Evolutionary conservation across 2,329 filamentous ascomycete genomes (phyloP).

Genomic region (Beauveria sp.): DNA sequence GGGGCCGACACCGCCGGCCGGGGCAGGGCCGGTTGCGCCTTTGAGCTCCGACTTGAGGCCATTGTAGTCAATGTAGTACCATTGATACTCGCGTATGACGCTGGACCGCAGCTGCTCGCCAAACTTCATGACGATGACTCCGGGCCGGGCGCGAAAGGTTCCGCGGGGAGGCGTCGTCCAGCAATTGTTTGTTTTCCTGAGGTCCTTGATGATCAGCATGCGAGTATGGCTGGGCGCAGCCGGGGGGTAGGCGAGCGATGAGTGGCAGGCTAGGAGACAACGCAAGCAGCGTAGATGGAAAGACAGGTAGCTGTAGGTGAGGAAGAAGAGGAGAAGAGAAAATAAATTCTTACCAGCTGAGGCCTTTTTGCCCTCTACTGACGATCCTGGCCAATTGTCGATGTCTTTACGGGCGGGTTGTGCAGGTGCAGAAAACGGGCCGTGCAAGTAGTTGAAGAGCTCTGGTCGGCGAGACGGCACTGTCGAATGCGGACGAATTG

Average conservation of each 20-base stretch:
- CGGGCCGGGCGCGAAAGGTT: conserved; percentile 35
- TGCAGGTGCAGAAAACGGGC: conserved; percentile 4
- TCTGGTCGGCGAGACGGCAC: not conserved
- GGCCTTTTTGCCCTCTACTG: not conserved
- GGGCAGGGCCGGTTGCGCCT: conserved; percentile 49
- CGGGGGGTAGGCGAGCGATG: not conserved
- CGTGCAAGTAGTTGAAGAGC: not conserved
- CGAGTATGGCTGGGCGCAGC: conserved; percentile 11
- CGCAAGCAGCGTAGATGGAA: not conserved
- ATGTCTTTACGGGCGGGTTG: not conserved
- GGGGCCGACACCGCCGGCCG: conserved; percentile 35
- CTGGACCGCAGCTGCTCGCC: conserved; percentile 94
- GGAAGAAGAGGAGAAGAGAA: not conserved
- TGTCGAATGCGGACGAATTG: conserved; percentile 13
- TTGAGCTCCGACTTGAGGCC: conserved; percentile 83
- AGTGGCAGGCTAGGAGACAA: not conserved
- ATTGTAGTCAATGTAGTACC: conserved; percentile 98
- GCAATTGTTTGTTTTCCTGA: conserved; percentile 33
- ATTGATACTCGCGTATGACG: conserved; percentile 92
- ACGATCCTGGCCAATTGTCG: not conserved
- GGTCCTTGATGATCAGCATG: conserved; percentile 48
- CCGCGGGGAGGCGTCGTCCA: conserved; percentile 30
- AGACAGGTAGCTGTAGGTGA: not conserved
- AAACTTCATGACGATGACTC: conserved; percentile 67
- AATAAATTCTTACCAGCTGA: not conserved